Conservation (phyloP, 2,329 filamentous ascomycete genomes). For the Stagonosporopsis rhizophila region DNA sequence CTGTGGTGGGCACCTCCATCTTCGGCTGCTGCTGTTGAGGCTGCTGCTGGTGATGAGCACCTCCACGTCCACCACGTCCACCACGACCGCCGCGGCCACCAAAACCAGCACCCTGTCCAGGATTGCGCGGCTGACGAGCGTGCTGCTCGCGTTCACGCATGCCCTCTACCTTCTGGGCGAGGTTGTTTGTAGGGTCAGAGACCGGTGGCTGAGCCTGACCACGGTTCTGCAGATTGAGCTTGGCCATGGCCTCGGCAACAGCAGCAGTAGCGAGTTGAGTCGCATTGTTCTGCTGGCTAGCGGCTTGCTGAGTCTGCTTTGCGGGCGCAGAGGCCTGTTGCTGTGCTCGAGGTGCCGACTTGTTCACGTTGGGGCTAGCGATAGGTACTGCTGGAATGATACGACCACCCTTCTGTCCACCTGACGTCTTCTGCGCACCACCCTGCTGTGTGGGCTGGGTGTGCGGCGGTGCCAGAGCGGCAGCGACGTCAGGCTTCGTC, state of each 20-base stretch:
- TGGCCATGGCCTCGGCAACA: constrained; percentile 81
- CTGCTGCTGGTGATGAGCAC: constrained; percentile 39
- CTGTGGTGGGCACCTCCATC: constrained; percentile 86
- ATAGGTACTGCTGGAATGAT: constrained; percentile 73
- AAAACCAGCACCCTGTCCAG: constrained; percentile 49
- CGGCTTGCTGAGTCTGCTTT: constrained; percentile 42
- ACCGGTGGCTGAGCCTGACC: constrained; percentile 32
- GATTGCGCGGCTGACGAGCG: constrained; percentile 59
- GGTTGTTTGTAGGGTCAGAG: constrained; percentile 67
- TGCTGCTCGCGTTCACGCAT: constrained; percentile 71
- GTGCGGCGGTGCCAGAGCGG: constrained; percentile 61
- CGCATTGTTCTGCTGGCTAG: constrained; percentile 62
- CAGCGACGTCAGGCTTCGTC: constrained; percentile 70
- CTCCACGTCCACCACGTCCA: constrained; percentile 58
- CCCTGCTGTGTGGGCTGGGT: constrained; percentile 45
- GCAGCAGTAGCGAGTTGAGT: constrained; percentile 78
- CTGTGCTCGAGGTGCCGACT: constrained; percentile 49
- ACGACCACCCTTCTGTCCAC: constrained; percentile 57
- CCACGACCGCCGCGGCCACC: constrained; percentile 53
- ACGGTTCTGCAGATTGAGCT: constrained; percentile 58
- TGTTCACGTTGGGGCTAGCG: constrained; percentile 51
- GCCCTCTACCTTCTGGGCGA: constrained; percentile 77
- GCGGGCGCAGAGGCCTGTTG: constrained; percentile 49
- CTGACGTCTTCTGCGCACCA: constrained; percentile 47
- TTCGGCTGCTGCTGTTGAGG: constrained; percentile 60